These are phyloP conservation scores for Candida sakaeoensis DNA, from an alignment of 805 yeast genomes.

Conservation along the genomic window DNA sequence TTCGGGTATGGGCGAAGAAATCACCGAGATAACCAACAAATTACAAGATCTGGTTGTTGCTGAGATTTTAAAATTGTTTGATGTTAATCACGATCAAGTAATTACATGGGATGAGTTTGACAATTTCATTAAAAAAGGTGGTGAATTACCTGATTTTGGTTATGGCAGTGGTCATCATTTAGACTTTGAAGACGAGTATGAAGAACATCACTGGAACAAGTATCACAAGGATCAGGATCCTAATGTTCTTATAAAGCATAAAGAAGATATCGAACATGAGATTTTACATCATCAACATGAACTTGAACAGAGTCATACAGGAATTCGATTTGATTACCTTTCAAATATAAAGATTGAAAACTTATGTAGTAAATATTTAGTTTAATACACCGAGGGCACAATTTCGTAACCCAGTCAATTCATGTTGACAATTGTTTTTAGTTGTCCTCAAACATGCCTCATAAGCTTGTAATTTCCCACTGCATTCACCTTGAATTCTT, in stretches of 20 bases:
- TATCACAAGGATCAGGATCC: constrained; percentile 78
- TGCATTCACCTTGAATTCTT: constrained; percentile 61
- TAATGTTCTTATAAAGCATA: constrained; percentile 72
- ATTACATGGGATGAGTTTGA: constrained; percentile 70
- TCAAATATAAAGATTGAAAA: constrained; percentile 30
- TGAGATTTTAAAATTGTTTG: constrained; percentile 57
- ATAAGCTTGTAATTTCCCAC: constrained; percentile 53
- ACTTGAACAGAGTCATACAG: constrained; percentile 54
- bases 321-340: constrained; percentile 24
- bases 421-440: constrained; percentile 49
- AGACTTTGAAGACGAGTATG: constrained; percentile 90
- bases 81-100: constrained; percentile 60
- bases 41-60: constrained; percentile 53
- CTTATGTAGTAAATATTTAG: constrained; percentile 23
- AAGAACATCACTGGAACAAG: constrained; percentile 90
- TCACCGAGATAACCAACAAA: constrained; percentile 43
- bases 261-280: constrained; percentile 88
- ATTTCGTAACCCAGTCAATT: constrained; percentile 53
- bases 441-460: constrained; percentile 59
- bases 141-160: constrained; percentile 85
- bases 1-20: constrained; percentile 76
- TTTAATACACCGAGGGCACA: constrained; percentile 49
- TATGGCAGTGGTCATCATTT: constrained; percentile 93
- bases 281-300: constrained; percentile 82
- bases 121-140: constrained; percentile 55